Evolutionary conservation across 2,329 filamentous ascomycete genomes (phyloP), one percentile per base, ranked within the genome.

Genomic region (Fusarium proliferatum): DNA sequence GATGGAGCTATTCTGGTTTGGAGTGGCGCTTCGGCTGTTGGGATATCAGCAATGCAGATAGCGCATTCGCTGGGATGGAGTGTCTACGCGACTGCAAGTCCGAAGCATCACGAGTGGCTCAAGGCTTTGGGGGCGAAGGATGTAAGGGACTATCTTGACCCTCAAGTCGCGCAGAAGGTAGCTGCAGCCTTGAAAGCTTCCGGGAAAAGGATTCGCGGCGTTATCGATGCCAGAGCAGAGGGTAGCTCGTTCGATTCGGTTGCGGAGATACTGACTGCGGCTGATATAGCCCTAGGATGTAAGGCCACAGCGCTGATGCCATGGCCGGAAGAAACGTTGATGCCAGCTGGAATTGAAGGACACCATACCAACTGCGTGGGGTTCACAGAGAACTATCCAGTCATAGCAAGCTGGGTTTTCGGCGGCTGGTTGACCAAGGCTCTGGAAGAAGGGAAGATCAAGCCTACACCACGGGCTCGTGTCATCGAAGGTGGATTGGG

Each of bases 21-120:
- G 49, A 82, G 82, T 8, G 82, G 82, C 6, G 77, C 80, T 51
- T 82, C 80, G 2, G 64, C 69, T 0, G 63, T 61, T 4, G 73
- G 66, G 4, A 61, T 75, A 4, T 61, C 69, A 0, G 63, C 66
- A 15, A 51, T 73, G 23, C 73, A 75, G 28, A 55, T 75, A 9
- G 69, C 72, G 2, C 69, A 58, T 9, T 41, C 67, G 0, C 65
- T 73, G 3, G 66, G 72, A 21, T 75, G 65, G 43, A 41, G 48
- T 15, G 72, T 71, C 6, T 75, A 69, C 13, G 36, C 59, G 1
- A 71, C 72, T 5, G 66, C 73, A 2, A 75, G 72, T 12, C 28
- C 55, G 15, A 61, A 59, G 6, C 72, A 75, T 36, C 60, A 62
- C 6, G 69, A 71, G 4, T 64, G 62, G 60, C 19, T 73, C 3